Conservation (phyloP, 805 yeast species). For the Candida chilensis region DNA sequence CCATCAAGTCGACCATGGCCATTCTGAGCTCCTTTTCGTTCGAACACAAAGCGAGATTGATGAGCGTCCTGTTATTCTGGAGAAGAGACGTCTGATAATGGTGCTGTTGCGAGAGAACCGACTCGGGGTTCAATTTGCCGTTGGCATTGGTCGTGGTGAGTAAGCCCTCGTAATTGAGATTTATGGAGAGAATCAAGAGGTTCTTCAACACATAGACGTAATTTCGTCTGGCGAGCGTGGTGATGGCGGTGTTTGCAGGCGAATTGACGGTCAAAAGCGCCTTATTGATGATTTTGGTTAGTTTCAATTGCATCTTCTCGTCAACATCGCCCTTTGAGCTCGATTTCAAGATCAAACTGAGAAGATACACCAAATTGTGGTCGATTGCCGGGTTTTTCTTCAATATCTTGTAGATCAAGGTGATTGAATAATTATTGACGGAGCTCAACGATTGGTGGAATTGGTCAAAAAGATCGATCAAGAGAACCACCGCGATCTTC, state of each 20-base stretch:
- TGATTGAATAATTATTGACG: constrained; percentile 19
- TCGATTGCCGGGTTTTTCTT: constrained; percentile 18
- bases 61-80: too few relatives aligned
- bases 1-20: too few relatives aligned
- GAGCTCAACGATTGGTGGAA: constrained; percentile 26
- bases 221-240: constrained; percentile 18
- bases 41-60: too few relatives aligned
- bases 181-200: constrained; percentile 18
- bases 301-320: constrained; percentile 26
- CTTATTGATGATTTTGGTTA: constrained; percentile 20
- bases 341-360: constrained; percentile 19
- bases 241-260: constrained; percentile 8
- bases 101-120: too few relatives aligned
- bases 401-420: constrained; percentile 26
- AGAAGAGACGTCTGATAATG: too few relatives aligned
- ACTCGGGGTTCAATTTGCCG: too few relatives aligned
- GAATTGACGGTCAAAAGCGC: constrained; percentile 11
- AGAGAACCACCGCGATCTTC: constrained; percentile 15
- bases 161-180: too few relatives aligned
- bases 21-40: too few relatives aligned
- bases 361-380: constrained; percentile 17
- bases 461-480: constrained; percentile 25
- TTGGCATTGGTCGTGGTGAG: too few relatives aligned
- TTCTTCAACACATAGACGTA: constrained; percentile 21
- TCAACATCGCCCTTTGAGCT: constrained; percentile 27